Base-by-base conservation (phyloP, 2,329 filamentous ascomycete genomes). In the Xylariaceae sp. region DNA sequence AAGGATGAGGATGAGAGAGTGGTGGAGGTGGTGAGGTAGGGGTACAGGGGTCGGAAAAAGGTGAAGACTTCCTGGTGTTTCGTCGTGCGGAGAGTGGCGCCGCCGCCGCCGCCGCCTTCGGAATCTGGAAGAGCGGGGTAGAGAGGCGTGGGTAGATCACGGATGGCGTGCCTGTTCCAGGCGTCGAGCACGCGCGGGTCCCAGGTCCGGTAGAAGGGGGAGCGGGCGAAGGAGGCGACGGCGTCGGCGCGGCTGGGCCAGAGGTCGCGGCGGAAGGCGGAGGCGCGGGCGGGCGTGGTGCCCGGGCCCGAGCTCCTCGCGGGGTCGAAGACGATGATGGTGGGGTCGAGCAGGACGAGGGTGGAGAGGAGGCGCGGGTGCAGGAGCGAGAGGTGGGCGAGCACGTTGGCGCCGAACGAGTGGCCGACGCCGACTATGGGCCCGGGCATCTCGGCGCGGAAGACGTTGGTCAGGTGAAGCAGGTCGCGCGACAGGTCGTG, bases 51-150 rank as follows among this genome's bases (percentile, higher is more conserved):
- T 0, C 84, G 74, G 47, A 85, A 64, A 59, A 83, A 92, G 1
- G 81, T 88, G 55, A 87, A 82, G 40, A 92, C 84, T 66, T 94
- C 88, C 57, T 95, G 87, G 60, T 94, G 85, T 53, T 89, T 88
- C 1, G 87, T 83, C 1, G 90, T 97, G 2, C 77, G 76, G 2
- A 92, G 70, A 0, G 87, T 90, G 1, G 88, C 82, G 23, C 71
- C 64, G 12, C 64, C n/a, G n/a, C n/a, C n/a, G n/a, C n/a, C n/a
- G n/a, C n/a, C n/a, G n/a, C n/a, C n/a, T n/a, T n/a, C 52, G 15
- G 34, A 26, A 5, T 30, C 4, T 8, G 41, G 27, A 14, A 21
- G 24, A 13, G 36, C 34, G 0, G 77, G 76, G 56, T 78, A 74
- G 12, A 81, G 54, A 6, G 56, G 53, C 0, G 85, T 88, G 2